These are phyloP conservation scores for Phytopythium ostracodes DNA, from an alignment of 352 stramenopile genomes.

Conservation along the genomic window DNA sequence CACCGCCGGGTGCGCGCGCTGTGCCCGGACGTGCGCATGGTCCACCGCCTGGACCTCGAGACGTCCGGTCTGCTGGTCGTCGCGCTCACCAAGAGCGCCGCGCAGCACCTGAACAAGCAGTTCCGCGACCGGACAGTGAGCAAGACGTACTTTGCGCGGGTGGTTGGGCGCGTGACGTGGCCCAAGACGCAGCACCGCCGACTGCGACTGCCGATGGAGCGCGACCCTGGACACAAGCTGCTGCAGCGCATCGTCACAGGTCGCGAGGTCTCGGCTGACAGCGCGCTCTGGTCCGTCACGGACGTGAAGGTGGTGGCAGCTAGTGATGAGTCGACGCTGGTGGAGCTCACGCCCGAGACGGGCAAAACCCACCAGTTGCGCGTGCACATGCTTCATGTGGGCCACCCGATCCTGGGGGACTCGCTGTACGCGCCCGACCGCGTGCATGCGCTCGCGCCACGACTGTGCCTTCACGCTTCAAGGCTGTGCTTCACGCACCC, in stretches of 20 bases:
- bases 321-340: conserved; percentile 24
- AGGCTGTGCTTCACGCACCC: conserved; percentile 43
- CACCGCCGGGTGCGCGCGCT: conserved; percentile 35
- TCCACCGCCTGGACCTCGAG: conserved; percentile 76
- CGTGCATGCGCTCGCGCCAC: conserved; percentile 33
- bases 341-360: conserved; percentile 71
- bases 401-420: conserved; percentile 92
- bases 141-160: conserved; percentile 59
- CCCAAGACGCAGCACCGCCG: conserved; percentile 15
- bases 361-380: conserved; percentile 94
- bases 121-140: conserved; percentile 53
- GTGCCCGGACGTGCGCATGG: conserved; percentile 57
- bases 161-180: conserved; percentile 34
- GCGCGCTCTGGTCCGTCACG: conserved; percentile 28
- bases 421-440: conserved; percentile 66
- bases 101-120: conserved; percentile 59
- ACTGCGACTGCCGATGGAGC: conserved; percentile 48
- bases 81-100: conserved; percentile 50
- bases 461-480: conserved; percentile 48
- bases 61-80: conserved; percentile 71
- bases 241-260: conserved; percentile 45
- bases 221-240: conserved; percentile 37
- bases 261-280: conserved; percentile 17
- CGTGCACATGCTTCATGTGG: conserved; percentile 90
- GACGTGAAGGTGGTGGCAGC: conserved; percentile 21